Base-by-base conservation (phyloP, 371 early-diverging fungal species). In the Fennellomyces sp. region DNA sequence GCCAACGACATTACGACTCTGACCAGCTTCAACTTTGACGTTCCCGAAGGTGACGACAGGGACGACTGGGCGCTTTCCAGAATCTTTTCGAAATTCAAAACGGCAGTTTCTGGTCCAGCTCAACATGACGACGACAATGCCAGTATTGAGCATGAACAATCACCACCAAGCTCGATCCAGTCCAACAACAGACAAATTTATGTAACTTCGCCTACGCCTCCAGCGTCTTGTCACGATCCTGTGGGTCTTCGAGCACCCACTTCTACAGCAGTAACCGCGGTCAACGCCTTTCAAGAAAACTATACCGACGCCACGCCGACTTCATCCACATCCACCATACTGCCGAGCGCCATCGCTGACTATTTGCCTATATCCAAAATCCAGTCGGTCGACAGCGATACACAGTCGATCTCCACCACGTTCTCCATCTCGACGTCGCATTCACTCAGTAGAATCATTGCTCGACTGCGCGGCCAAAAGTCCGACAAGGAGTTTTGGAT, bases 401-500 rank as follows among this genome's bases (percentile, higher is more conserved):
- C 82, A 2, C 76, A 81, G 35, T 86, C 86, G 0, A 66, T 86
- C 12, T 69, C 69, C 7, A 85, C 84, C 19, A 84, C 76, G 52
- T 77, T 86, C 64, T 69, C 79, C 27, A 69, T 81, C 50, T 70
- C 82, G 48, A 83, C 83, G 38, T 77, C 83, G 11, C 85, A 86
- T 58, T 88, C 88, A 2, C 56, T 85, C 8, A 77, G 80, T 12
- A 75, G 73, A 29, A 80, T 85, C 29, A 72, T 88, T 15, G 79
- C 86, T 29, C 68, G 85, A 6, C 62, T 87, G 5, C 66, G 87
- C 54, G 88, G 87, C 2, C 87, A 87, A 41, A 86, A 86, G 10
- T 78, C 69, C 29, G 87, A 82, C 62, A 85, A 83, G 61, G 89
- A 89, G 49, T 91, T 88, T 64, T 93, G 94, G 94, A 94, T 94